Evolutionary conservation across 2,329 filamentous ascomycete genomes (phyloP).

Genomic region (Fusarium concolor): DNA sequence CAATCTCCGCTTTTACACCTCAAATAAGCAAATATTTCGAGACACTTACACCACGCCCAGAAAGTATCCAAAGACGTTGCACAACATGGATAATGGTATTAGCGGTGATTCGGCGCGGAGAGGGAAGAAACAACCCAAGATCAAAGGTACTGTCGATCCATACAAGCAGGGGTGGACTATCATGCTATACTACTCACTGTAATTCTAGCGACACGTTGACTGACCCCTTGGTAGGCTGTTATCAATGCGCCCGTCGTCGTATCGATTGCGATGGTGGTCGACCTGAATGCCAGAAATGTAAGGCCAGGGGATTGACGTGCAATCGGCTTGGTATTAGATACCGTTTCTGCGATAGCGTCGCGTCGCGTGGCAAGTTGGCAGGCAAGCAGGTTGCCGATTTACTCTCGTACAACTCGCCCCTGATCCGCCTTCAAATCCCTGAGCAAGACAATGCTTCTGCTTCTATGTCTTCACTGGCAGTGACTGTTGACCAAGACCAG

Average conservation of each 20-base stretch:
- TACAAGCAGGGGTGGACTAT: too few relatives aligned
- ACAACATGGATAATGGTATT: too few relatives aligned
- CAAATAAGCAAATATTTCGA: too few relatives aligned
- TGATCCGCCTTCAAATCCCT: too few relatives aligned
- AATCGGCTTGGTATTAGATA: conserved; percentile 6
- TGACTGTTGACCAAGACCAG: too few relatives aligned
- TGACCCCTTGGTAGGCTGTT: conserved; percentile 2
- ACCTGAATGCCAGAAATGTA: conserved; percentile 13
- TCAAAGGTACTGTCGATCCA: conserved; percentile 1
- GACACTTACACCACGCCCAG: too few relatives aligned
- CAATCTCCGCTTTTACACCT: too few relatives aligned
- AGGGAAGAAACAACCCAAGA: conserved; percentile 16
- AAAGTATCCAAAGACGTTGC: too few relatives aligned
- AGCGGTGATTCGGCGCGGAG: not conserved
- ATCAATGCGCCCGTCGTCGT: conserved; percentile 16
- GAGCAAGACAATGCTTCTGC: too few relatives aligned
- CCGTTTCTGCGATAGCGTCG: conserved; percentile 23
- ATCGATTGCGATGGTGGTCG: conserved; percentile 19
- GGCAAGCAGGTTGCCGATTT: conserved; percentile 10
- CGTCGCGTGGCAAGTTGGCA: conserved; percentile 17
- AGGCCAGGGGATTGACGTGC: conserved; percentile 4
- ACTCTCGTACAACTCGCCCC: conserved; percentile 7
- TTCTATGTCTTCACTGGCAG: too few relatives aligned
- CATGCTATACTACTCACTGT: too few relatives aligned
- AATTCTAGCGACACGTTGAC: too few relatives aligned